Evolutionary conservation across 306 rosid genomes (phyloP).

Genomic region (Castanea sativa): DNA sequence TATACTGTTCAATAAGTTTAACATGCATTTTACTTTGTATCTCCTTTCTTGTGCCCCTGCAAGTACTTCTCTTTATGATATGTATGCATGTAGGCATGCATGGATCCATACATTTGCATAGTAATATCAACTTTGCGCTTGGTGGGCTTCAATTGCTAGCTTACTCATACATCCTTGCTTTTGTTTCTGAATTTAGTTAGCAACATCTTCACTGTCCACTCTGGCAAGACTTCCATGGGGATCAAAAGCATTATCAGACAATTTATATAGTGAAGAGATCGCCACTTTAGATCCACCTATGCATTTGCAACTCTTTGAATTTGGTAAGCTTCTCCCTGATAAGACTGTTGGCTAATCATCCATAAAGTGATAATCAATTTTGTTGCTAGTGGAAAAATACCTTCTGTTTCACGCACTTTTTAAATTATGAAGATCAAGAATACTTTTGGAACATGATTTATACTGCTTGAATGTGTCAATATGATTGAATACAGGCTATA

Average conservation of each 20-base stretch:
- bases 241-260: constrained; percentile 40
- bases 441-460: constrained; percentile 13
- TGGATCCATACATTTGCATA: background rate
- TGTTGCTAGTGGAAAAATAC: background rate
- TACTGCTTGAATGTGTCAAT: background rate
- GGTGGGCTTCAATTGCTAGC: constrained; percentile 12
- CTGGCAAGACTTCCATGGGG: constrained; percentile 92
- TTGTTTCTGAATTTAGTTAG: constrained; percentile 41
- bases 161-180: constrained; percentile 19
- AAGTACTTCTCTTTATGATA: background rate
- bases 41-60: background rate
- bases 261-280: constrained; percentile 28
- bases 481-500: background rate
- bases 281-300: constrained; percentile 41
- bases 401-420: background rate
- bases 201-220: constrained; percentile 73
- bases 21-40: background rate
- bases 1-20: background rate
- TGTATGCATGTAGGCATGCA: background rate
- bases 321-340: constrained; percentile 51
- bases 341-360: background rate
- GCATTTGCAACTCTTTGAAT: constrained; percentile 82
- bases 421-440: background rate
- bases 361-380: constrained; percentile 7
- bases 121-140: background rate